phyloP scores from a whole-genome alignment of 2,329 filamentous ascomycete genomes.

The Magnaporthiopsis incrustans region DNA sequence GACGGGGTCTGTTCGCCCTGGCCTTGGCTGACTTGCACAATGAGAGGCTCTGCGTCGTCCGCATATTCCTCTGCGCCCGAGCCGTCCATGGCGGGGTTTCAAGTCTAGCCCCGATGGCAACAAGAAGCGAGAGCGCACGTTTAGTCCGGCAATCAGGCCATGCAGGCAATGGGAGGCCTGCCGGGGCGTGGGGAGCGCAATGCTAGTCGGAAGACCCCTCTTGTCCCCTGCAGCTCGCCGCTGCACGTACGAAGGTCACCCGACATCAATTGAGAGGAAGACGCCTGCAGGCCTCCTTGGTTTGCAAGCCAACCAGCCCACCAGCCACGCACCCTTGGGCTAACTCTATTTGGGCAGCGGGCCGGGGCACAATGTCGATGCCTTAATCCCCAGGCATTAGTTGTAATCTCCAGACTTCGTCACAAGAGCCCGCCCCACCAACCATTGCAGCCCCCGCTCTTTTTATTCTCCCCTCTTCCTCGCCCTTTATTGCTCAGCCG shows the following conservation, averaged over 20 bases:
- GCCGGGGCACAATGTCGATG: not conserved
- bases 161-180: not conserved
- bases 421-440: not conserved
- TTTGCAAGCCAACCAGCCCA: not conserved
- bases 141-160: not conserved
- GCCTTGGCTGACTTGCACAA: slow-evolving; percentile 8
- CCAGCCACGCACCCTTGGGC: not conserved
- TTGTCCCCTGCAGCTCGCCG: not conserved
- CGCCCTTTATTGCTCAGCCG: not conserved
- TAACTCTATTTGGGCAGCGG: not conserved
- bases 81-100: not conserved
- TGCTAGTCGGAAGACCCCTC: not conserved
- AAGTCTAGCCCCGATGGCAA: not conserved
- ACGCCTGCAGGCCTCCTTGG: not conserved
- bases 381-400: not conserved
- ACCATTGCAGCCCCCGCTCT: not conserved
- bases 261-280: not conserved
- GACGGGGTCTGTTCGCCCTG: not conserved
- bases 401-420: not conserved
- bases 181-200: too few relatives aligned
- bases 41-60: slow-evolving; percentile 8
- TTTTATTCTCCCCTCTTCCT: slow-evolving; percentile 1
- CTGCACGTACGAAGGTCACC: not conserved
- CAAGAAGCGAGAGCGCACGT: not conserved
- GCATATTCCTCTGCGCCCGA: slow-evolving; percentile 8